Conservation (phyloP, 2,329 filamentous ascomycete species). For the Apiospora phragmitis region DNA sequence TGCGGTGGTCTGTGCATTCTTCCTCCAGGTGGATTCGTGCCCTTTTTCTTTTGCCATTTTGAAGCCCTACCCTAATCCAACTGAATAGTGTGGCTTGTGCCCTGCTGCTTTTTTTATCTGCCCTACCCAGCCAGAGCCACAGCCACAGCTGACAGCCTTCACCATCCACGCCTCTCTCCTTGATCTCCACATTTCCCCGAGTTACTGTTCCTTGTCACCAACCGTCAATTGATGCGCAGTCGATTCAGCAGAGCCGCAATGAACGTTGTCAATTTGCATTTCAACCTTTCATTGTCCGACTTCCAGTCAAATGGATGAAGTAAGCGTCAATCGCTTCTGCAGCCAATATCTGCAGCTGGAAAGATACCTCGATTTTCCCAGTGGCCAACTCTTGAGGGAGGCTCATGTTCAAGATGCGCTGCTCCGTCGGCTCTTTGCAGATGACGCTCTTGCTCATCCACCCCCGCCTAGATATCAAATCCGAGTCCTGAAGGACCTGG, state of each 20-base stretch:
- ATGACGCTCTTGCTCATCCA: constrained; percentile 51
- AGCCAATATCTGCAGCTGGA: constrained; percentile 81
- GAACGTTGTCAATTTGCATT: background rate
- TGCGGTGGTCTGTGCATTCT: constrained; percentile 4
- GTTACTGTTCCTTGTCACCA: background rate
- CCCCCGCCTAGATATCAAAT: constrained; percentile 71
- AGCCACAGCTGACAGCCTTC: background rate
- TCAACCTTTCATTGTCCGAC: background rate
- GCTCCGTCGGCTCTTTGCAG: constrained; percentile 66
- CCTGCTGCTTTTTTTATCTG: background rate
- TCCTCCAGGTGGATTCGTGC: background rate
- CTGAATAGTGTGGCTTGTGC: background rate
- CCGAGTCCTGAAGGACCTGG: constrained; percentile 71
- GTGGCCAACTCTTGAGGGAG: constrained; percentile 56
- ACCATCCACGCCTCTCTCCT: background rate
- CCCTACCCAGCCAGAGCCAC: background rate
- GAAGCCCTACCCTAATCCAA: constrained; percentile 2
- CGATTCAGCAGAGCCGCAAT: background rate
- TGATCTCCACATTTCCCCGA: background rate
- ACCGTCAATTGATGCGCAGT: background rate
- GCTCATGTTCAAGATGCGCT: constrained; percentile 66
- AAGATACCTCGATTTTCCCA: constrained; percentile 63
- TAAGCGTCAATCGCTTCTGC: constrained; percentile 53
- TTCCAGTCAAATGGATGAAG: background rate
- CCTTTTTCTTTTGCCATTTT: background rate